Evolutionary conservation across 805 yeast genomes (phyloP).

Genomic region (Nakazawaea molendinolei): DNA sequence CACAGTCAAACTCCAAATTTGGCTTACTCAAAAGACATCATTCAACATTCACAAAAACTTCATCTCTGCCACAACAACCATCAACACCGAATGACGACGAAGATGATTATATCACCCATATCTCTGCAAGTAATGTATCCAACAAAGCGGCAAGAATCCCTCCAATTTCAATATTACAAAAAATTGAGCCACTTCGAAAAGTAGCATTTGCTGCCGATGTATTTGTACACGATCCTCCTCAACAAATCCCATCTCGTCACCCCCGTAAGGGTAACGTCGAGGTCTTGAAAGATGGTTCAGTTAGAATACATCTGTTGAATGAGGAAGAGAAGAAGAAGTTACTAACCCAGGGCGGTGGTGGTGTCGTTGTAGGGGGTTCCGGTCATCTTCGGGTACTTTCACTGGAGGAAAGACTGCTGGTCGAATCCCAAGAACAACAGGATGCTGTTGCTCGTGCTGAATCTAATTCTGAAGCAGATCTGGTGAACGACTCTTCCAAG

Average conservation of each 20-base stretch:
- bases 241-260: slow-evolving; percentile 82
- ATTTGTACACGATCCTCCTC: slow-evolving; percentile 79
- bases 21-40: slow-evolving; percentile 2
- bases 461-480: slow-evolving; percentile 8
- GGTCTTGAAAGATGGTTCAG: slow-evolving; percentile 25
- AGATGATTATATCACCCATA: slow-evolving; percentile 12
- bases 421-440: slow-evolving; percentile 24
- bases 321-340: slow-evolving; percentile 22
- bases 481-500: slow-evolving; percentile 13
- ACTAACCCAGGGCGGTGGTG: slow-evolving; percentile 45
- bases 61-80: neutral
- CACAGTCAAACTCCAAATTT: neutral
- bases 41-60: neutral
- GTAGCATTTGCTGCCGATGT: slow-evolving; percentile 76
- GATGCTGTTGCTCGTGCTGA: slow-evolving; percentile 5
- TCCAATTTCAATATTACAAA: slow-evolving; percentile 21
- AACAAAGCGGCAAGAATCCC: slow-evolving; percentile 16
- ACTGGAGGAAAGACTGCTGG: slow-evolving; percentile 15
- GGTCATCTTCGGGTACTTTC: slow-evolving; percentile 48
- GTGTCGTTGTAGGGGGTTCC: slow-evolving; percentile 75
- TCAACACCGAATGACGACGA: slow-evolving; percentile 4
- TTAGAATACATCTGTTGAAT: slow-evolving; percentile 25
- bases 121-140: slow-evolving; percentile 9
- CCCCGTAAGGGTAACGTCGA: slow-evolving; percentile 76
- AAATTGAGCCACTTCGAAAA: slow-evolving; percentile 39